Evolutionary conservation across 345 rosid species (phyloP).

Genomic region (Eucalyptus curtisii): DNA sequence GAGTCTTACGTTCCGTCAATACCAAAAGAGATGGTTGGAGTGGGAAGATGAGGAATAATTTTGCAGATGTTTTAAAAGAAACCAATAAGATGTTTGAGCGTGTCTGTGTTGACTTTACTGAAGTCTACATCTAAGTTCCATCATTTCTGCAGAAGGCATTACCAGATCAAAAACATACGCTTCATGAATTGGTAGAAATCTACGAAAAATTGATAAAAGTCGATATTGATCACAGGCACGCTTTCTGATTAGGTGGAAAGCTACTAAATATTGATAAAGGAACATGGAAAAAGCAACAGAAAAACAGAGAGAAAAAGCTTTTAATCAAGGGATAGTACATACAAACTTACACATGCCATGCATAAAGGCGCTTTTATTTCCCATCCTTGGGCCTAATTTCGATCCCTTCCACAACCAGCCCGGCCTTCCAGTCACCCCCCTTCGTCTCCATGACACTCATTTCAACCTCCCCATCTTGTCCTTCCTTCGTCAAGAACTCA

Average conservation of each 20-base stretch:
- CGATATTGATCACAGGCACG: background rate
- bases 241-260: background rate
- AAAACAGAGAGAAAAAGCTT: background rate
- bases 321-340: background rate
- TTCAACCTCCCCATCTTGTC: constrained; percentile 1
- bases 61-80: no score
- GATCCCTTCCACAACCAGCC: constrained; percentile 18
- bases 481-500: background rate
- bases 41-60: no score
- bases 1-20: no score
- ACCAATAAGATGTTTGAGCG: no score
- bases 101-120: no score
- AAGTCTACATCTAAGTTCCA: no score
- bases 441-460: constrained; percentile 3
- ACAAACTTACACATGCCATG: background rate
- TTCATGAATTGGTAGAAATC: background rate
- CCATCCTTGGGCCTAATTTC: constrained; percentile 21
- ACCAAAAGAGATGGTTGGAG: no score
- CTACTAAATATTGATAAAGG: background rate
- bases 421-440: background rate
- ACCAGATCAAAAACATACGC: no score
- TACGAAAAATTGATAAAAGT: background rate
- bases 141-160: background rate
- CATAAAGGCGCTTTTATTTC: background rate
- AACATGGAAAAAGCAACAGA: background rate